Percentiles rank a stretch among this genome's conserved stretches.
These are phyloP conservation scores for Suillus spraguei DNA, from an alignment of 768 basidiomycete genomes.

Conservation along the genomic window DNA sequence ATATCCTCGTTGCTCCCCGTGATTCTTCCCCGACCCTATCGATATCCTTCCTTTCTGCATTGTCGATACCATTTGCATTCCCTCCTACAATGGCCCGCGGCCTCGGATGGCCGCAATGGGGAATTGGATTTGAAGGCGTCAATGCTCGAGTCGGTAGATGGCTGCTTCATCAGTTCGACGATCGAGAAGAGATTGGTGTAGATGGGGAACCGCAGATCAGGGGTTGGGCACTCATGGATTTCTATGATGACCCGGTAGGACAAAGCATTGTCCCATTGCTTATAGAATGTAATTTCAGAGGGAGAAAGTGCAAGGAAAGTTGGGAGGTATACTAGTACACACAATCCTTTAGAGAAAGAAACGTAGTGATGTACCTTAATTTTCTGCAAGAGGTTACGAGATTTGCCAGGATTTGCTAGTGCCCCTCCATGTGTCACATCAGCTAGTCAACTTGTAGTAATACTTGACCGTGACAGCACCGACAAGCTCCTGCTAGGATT, in stretches of 20 bases:
- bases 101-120: conserved; percentile 77
- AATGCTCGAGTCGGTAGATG: conserved; percentile 76
- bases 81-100: conserved; percentile 81
- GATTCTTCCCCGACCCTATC: conserved; percentile 52
- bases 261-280: conserved; percentile 61
- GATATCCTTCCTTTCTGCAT: conserved; percentile 82
- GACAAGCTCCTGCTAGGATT: neutral
- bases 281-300: conserved; percentile 78
- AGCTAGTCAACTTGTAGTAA: neutral
- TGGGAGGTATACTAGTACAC: conserved; percentile 23
- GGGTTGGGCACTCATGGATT: conserved; percentile 82
- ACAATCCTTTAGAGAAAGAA: neutral
- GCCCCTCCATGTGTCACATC: neutral
- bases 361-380: neutral
- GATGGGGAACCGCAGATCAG: conserved; percentile 47
- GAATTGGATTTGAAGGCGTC: conserved; percentile 84
- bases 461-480: neutral
- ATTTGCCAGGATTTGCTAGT: neutral
- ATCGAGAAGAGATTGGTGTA: neutral
- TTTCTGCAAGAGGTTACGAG: neutral
- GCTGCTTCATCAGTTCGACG: conserved; percentile 57
- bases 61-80: conserved; percentile 77
- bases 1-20: conserved; percentile 49
- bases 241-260: conserved; percentile 58
- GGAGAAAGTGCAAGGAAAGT: conserved; percentile 44